These are phyloP conservation scores for Passiflora organensis DNA, from an alignment of 345 rosid species.

Conservation along the genomic window DNA sequence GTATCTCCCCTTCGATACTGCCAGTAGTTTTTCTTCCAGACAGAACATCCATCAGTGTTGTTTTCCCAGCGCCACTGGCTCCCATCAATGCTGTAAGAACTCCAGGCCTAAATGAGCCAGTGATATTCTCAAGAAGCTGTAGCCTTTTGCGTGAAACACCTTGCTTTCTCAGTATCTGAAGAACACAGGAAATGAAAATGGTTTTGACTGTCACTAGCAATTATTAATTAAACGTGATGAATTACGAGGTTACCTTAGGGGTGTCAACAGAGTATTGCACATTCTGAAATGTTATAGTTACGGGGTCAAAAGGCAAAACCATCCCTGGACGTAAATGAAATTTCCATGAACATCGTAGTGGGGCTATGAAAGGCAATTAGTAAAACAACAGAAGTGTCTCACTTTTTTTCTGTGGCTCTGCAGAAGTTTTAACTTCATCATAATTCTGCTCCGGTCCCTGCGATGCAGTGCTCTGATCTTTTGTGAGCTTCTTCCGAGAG, in stretches of 20 bases:
- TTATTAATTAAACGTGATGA: no score
- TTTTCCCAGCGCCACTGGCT: conserved; percentile 44
- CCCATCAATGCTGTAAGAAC: conserved; percentile 47
- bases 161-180: conserved; percentile 25
- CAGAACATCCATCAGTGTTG: conserved; percentile 50
- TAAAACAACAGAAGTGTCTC: no score
- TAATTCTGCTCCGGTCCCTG: neutral
- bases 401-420: no score
- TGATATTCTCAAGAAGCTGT: no score
- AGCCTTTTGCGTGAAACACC: conserved; percentile 25
- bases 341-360: neutral
- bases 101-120: conserved; percentile 44
- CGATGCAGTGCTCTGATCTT: no score
- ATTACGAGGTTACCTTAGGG: conserved; percentile 19
- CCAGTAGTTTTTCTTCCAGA: conserved; percentile 50
- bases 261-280: conserved; percentile 31
- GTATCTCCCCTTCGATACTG: conserved; percentile 33
- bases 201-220: no score
- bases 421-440: no score
- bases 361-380: neutral
- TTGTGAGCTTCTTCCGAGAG: no score
- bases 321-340: conserved; percentile 10
- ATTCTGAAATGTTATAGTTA: conserved; percentile 26
- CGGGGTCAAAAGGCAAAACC: conserved; percentile 34
- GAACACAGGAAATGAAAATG: neutral